These are phyloP conservation scores for Dothideomycetidae sp. DNA, from an alignment of 2,329 filamentous ascomycete genomes.

Conservation along the genomic window DNA sequence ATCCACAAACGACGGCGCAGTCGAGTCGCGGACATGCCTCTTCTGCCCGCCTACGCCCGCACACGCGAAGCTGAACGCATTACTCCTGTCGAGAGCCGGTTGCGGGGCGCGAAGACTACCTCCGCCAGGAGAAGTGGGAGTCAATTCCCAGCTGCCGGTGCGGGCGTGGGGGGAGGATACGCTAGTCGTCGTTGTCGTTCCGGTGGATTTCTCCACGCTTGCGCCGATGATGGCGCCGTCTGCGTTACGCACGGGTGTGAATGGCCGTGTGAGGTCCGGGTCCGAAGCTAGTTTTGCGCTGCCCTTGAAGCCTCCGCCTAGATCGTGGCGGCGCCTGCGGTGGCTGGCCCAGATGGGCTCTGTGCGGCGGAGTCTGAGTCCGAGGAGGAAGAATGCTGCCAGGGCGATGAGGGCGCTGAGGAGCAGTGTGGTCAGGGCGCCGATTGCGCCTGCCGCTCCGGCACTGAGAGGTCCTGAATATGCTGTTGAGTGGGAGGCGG, in stretches of 20 bases:
- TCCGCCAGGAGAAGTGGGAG: constrained; percentile 13
- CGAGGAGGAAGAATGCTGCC: constrained; percentile 30
- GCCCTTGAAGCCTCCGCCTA: constrained; percentile 45
- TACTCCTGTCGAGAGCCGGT: too few relatives aligned
- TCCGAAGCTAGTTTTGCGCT: constrained; percentile 40
- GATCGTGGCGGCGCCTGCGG: constrained; percentile 21
- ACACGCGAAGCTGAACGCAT: constrained; percentile 11
- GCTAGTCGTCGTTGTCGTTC: constrained; percentile 8
- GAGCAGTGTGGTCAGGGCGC: constrained; percentile 38
- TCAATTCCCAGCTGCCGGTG: not conserved
- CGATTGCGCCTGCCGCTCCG: constrained; percentile 37
- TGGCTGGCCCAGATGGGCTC: constrained; percentile 12
- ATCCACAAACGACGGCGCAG: constrained; percentile 6
- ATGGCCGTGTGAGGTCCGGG: constrained; percentile 34
- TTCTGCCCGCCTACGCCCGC: constrained; percentile 1
- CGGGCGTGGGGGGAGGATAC: not conserved
- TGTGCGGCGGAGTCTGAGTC: constrained; percentile 31
- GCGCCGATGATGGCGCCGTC: constrained; percentile 23
- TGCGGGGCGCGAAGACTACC: too few relatives aligned
- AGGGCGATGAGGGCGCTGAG: constrained; percentile 30
- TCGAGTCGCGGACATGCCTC: constrained; percentile 5
- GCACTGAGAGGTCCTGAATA: not conserved
- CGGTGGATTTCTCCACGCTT: constrained; percentile 18
- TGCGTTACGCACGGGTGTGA: constrained; percentile 22
- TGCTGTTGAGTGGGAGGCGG: not conserved